phyloP scores from a whole-genome alignment of 352 stramenopile genomes.

The Phytophthora capsici region DNA sequence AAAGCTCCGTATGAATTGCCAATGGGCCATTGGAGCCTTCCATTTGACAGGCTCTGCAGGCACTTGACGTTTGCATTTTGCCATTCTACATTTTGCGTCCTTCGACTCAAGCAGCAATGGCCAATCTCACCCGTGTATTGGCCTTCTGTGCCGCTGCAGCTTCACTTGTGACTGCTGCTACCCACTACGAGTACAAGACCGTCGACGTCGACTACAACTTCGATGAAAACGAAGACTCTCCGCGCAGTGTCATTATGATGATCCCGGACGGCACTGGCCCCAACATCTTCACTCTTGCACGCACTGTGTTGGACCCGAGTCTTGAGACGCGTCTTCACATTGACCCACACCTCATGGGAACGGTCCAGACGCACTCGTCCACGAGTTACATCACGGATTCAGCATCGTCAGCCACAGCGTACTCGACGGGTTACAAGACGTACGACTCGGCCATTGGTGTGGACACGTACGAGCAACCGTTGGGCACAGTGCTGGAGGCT shows the following conservation, averaged over 20 bases:
- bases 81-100: slow-evolving; percentile 9
- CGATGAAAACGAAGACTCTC: slow-evolving; percentile 49
- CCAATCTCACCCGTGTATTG: slow-evolving; percentile 42
- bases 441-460: slow-evolving; percentile 66
- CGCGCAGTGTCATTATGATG: slow-evolving; percentile 77
- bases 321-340: slow-evolving; percentile 67
- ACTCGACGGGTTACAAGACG: slow-evolving; percentile 72
- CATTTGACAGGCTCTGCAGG: not conserved
- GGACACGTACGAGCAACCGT: slow-evolving; percentile 58
- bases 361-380: slow-evolving; percentile 66
- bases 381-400: slow-evolving; percentile 77
- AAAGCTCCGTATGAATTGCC: slow-evolving; percentile 9
- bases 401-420: slow-evolving; percentile 58
- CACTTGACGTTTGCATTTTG: not conserved
- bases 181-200: slow-evolving; percentile 67
- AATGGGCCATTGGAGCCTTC: not conserved
- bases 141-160: slow-evolving; percentile 26
- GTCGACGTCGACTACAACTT: slow-evolving; percentile 66
- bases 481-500: slow-evolving; percentile 69
- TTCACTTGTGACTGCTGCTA: slow-evolving; percentile 32
- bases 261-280: slow-evolving; percentile 71
- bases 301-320: slow-evolving; percentile 60
- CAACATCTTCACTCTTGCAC: slow-evolving; percentile 68
- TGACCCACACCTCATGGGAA: slow-evolving; percentile 60
- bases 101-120: slow-evolving; percentile 20